Evolutionary conservation across 2,329 filamentous ascomycete genomes (phyloP).

Genomic region (Tolypocladium ovalisporum): DNA sequence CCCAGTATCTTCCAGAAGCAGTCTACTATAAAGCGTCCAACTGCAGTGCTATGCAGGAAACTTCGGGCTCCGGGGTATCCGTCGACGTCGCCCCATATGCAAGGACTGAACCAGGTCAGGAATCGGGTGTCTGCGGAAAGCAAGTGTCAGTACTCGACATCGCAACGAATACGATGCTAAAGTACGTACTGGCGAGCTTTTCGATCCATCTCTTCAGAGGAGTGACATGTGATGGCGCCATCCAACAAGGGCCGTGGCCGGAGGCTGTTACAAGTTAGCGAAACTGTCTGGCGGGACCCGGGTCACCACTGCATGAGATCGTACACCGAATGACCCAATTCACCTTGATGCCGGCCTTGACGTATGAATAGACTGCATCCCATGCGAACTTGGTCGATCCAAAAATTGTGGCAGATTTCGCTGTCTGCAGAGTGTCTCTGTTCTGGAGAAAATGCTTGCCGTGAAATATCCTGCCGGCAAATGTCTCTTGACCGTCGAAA

Average conservation of each 20-base stretch:
- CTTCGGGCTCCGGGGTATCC: slow-evolving; percentile 43
- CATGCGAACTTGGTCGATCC: slow-evolving; percentile 55
- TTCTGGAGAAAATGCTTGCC: slow-evolving; percentile 32
- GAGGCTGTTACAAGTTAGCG: slow-evolving; percentile 15
- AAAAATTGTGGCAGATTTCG: slow-evolving; percentile 41
- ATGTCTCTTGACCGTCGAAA: slow-evolving; percentile 34
- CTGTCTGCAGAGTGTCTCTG: slow-evolving; percentile 25
- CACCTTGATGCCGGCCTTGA: slow-evolving; percentile 40
- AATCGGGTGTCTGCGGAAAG: slow-evolving; percentile 43
- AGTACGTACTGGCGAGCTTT: slow-evolving; percentile 44
- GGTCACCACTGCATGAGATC: background rate
- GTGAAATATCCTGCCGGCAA: slow-evolving; percentile 38
- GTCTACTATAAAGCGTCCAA: slow-evolving; percentile 45
- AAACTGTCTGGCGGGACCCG: background rate
- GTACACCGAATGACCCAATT: slow-evolving; percentile 48
- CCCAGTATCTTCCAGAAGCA: slow-evolving; percentile 47
- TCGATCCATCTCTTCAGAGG: slow-evolving; percentile 59
- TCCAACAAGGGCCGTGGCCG: slow-evolving; percentile 48
- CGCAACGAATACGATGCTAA: slow-evolving; percentile 21
- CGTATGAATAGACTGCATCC: slow-evolving; percentile 54
- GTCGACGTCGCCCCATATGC: slow-evolving; percentile 56
- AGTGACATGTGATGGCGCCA: slow-evolving; percentile 51
- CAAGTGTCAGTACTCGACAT: slow-evolving; percentile 18
- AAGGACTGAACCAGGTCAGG: slow-evolving; percentile 65
- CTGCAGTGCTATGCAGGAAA: slow-evolving; percentile 45